Conservation (phyloP, 78 protist genomes). For the Dictyostelium purpureum region DNA sequence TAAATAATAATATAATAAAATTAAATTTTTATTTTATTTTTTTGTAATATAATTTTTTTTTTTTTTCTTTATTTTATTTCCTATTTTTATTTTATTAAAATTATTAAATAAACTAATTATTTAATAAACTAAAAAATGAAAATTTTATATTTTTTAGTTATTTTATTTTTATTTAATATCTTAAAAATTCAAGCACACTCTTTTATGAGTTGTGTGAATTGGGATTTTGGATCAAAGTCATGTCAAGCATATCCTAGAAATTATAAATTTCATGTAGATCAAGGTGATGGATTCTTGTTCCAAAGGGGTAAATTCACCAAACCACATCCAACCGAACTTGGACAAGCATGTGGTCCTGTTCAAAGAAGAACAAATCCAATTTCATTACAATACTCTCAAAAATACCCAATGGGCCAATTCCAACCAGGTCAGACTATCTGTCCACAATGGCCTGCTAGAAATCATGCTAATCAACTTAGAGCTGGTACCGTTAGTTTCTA, state of each 20-base stretch:
- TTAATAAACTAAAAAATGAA: not conserved
- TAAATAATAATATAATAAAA: no score
- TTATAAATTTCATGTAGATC: not conserved
- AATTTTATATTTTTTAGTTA: not conserved
- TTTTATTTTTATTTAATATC: not conserved
- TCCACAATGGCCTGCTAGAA: constrained; percentile 79
- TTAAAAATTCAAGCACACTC: constrained; percentile 27
- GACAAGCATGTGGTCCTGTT: constrained; percentile 68
- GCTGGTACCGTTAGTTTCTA: constrained; percentile 63
- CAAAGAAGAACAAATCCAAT: constrained; percentile 10
- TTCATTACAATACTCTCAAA: not conserved
- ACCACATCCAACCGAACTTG: constrained; percentile 45
- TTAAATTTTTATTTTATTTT: no score
- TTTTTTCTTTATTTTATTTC: not conserved
- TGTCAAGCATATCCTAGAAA: constrained; percentile 71
- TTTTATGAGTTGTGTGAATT: constrained; percentile 65
- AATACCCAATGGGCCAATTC: constrained; percentile 62
- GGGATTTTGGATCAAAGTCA: constrained; percentile 5
- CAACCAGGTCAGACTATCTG: constrained; percentile 33
- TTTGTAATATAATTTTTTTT: not conserved
- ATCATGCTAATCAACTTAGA: constrained; percentile 53
- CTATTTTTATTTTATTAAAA: not conserved
- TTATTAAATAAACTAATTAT: not conserved
- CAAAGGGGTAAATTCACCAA: constrained; percentile 68
- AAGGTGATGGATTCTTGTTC: constrained; percentile 58